A percentile compares a stretch with the other conserved stretches of the same genome.
Evolutionary conservation across 805 yeast species (phyloP).

Genomic region (Barnettozyma siamensis): DNA sequence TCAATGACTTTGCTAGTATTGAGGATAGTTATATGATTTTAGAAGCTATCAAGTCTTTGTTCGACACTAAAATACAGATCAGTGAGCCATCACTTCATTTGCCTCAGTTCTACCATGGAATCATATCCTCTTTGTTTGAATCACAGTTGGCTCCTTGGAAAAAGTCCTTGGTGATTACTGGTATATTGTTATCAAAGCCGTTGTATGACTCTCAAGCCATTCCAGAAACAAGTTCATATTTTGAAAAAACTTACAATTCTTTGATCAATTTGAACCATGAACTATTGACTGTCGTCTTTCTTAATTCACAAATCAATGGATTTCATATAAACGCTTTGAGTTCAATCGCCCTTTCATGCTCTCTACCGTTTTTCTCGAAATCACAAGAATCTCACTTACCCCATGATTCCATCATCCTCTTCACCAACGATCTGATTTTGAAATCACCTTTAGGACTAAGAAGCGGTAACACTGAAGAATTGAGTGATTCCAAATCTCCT

Average conservation of each 20-base stretch:
- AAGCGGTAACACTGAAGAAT: slow-evolving; percentile 3
- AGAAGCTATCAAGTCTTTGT: slow-evolving; percentile 41
- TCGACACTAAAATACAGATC: slow-evolving; percentile 38
- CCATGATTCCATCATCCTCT: slow-evolving; percentile 15
- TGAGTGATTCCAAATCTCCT: slow-evolving; percentile 27
- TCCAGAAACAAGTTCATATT: slow-evolving; percentile 29
- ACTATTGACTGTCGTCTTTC: slow-evolving; percentile 17
- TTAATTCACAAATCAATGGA: slow-evolving; percentile 11
- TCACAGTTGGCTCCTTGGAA: slow-evolving; percentile 36
- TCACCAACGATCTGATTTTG: slow-evolving; percentile 18
- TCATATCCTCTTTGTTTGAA: slow-evolving; percentile 29
- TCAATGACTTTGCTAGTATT: slow-evolving; percentile 13
- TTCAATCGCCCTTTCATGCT: slow-evolving; percentile 17
- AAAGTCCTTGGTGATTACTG: slow-evolving; percentile 38
- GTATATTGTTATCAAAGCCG: slow-evolving; percentile 32
- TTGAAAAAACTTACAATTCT: slow-evolving; percentile 31
- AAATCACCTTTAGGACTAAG: slow-evolving; percentile 18
- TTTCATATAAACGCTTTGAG: slow-evolving; percentile 19
- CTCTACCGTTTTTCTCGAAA: slow-evolving; percentile 14
- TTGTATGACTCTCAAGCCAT: slow-evolving; percentile 29
- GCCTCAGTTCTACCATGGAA: slow-evolving; percentile 32
- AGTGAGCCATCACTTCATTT: slow-evolving; percentile 40
- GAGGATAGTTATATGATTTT: slow-evolving; percentile 32
- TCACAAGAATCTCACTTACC: slow-evolving; percentile 17
- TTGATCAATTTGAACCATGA: slow-evolving; percentile 27